Base-by-base conservation (phyloP, 768 basidiomycete species). In the Serendipita indica region DNA sequence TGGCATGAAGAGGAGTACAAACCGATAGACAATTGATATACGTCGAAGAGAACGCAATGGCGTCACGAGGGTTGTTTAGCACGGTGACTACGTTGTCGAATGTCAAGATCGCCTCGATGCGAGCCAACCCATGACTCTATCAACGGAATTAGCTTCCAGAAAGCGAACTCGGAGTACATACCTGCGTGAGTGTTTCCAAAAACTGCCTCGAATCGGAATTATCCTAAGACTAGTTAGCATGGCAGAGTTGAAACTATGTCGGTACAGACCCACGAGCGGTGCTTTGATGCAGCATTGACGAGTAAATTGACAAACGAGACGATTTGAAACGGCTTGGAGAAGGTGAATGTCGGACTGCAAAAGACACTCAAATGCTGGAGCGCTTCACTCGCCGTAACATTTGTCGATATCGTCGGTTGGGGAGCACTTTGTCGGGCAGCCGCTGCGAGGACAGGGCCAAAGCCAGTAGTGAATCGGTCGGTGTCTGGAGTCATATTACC, bases 11-110 rank as follows among this genome's bases (percentile, higher is more conserved):
- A 39, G 13, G 13, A 16, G 18, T 5, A 60, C 68, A 39, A 60
- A 81, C 82, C 33, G 74, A 69, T n/a, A 84, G 66, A 16, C 84
- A 61, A 0, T 77, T 78, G 3, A 83, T 62, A 61, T 76, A 73
- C 0, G 77, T 81, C 27, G 75, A 68, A 61, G 84, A 80, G 60
- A 84, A 85, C 1, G 83, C 83, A 5, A 84, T 70, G 0, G 65
- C 61, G 0, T 67, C 62, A 0, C 62, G 61, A 49, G 60, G 64
- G n/a, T 69, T 69, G 33, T 72, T 76, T 2, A 74, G 72, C 6
- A 61, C 59, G 2, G 66, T 64, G 10, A 73, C 73, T 28, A 83
- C 73, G 1, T 65, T 62, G 0, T 69, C 64, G 73, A 76, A 81
- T 3, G 65, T 66, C 16, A 84, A 64, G 35, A 82, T 69, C 41